A percentile compares a stretch with the other conserved stretches of the same genome.
Evolutionary conservation across 1,139 yeast genomes (phyloP).

Genomic region (Hemisphaericaspora xylofermentans): DNA sequence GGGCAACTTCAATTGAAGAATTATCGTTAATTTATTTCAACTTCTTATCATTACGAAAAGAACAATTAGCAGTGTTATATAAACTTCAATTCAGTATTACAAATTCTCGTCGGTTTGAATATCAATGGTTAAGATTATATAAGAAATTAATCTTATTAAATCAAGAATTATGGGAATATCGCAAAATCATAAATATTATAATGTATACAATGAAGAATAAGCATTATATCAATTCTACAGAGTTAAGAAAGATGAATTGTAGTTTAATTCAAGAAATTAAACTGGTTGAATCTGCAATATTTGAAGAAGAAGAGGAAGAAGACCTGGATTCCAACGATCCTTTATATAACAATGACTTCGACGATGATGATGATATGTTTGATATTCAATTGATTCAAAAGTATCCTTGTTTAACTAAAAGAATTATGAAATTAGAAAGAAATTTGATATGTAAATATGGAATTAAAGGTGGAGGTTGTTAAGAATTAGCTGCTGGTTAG

Average conservation of each 20-base stretch:
- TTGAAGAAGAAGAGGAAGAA: neutral
- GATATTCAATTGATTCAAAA: conserved; percentile 4
- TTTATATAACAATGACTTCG: neutral
- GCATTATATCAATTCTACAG: neutral
- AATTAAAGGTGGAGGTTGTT: neutral
- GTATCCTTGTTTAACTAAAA: conserved; percentile 3
- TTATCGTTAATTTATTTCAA: neutral
- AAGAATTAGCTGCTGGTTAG: no score
- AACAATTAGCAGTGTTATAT: conserved; percentile 2
- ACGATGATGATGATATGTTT: neutral
- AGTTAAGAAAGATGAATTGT: conserved; percentile 4
- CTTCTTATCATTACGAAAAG: neutral
- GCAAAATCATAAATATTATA: conserved; percentile 2
- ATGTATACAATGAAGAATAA: conserved; percentile 3
- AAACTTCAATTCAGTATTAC: neutral
- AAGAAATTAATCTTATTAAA: neutral
- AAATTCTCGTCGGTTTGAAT: neutral
- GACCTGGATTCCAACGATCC: neutral
- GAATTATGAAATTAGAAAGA: conserved; percentile 4
- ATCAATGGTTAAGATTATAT: conserved; percentile 2
- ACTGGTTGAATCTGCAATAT: neutral
- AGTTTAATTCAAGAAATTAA: conserved; percentile 2
- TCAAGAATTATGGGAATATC: conserved; percentile 4
- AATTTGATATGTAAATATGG: conserved; percentile 10
- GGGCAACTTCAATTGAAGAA: conserved; percentile 2